Conservation (phyloP, 352 stramenopile genomes). For the Elongisporangium undulatum region DNA sequence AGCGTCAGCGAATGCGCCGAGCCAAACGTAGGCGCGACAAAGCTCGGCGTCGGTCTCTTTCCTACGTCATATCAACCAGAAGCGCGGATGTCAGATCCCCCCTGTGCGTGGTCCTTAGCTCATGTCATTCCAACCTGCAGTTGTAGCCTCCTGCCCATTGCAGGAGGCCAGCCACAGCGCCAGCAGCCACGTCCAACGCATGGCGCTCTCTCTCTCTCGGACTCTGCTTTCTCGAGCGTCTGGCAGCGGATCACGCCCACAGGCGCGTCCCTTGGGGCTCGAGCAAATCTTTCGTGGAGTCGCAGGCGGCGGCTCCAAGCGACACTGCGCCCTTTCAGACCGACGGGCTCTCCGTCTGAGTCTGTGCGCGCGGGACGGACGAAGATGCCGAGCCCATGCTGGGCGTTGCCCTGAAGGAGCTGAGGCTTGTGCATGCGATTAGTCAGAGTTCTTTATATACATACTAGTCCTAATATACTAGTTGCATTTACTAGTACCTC, state of each 20-base stretch:
- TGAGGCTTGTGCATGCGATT: too few relatives aligned
- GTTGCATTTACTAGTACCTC: too few relatives aligned
- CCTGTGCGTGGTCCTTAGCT: neutral
- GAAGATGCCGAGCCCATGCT: too few relatives aligned
- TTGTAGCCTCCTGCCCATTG: neutral
- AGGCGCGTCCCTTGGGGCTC: neutral
- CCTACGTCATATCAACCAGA: too few relatives aligned
- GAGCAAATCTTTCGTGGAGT: neutral
- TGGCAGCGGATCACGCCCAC: too few relatives aligned
- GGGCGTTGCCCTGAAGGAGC: too few relatives aligned
- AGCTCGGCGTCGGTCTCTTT: slow-evolving; percentile 29
- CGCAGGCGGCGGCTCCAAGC: neutral
- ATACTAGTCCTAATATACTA: too few relatives aligned
- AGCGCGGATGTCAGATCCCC: too few relatives aligned
- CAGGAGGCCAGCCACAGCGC: neutral
- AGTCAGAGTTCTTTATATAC: too few relatives aligned
- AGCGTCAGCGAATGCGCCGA: slow-evolving; percentile 49
- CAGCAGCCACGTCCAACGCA: neutral
- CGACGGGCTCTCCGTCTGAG: too few relatives aligned
- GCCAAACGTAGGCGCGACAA: slow-evolving; percentile 41
- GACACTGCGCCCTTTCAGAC: neutral
- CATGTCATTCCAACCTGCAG: neutral
- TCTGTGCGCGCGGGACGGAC: too few relatives aligned
- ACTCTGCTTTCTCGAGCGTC: neutral
- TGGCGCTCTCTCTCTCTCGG: neutral